Conservation (phyloP, 2,329 filamentous ascomycete genomes). For the Massarina eburnea region DNA sequence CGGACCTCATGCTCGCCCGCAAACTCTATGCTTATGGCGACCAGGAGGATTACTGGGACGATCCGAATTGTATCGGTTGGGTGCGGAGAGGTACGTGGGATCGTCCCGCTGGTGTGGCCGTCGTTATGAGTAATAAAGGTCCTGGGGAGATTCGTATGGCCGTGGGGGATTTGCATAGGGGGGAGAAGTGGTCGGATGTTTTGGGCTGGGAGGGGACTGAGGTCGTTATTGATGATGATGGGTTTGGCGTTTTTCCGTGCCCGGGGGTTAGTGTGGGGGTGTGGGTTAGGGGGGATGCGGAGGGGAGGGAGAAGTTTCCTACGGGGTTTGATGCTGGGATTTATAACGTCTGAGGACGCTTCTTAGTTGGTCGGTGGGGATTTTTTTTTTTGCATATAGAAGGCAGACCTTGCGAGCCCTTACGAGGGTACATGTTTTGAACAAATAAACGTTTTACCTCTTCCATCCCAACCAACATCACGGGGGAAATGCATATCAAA, state of each 20-base stretch:
- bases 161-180: slow-evolving; percentile 60
- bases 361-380: background rate
- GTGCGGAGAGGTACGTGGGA: slow-evolving; percentile 56
- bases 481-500: too few species aligned
- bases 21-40: slow-evolving; percentile 68
- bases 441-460: too few species aligned
- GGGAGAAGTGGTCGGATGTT: slow-evolving; percentile 66
- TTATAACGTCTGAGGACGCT: slow-evolving; percentile 23
- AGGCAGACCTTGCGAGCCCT: too few species aligned
- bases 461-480: too few species aligned
- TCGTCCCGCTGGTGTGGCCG: slow-evolving; percentile 51
- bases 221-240: slow-evolving; percentile 61
- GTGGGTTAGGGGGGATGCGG: slow-evolving; percentile 55
- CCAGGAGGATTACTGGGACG: slow-evolving; percentile 66
- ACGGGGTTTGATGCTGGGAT: slow-evolving; percentile 40
- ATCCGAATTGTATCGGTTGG: slow-evolving; percentile 63
- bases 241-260: slow-evolving; percentile 59
- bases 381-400: background rate
- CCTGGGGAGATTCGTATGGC: slow-evolving; percentile 60
- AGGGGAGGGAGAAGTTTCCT: slow-evolving; percentile 46
- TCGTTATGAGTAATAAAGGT: slow-evolving; percentile 53
- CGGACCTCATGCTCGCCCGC: slow-evolving; percentile 62
- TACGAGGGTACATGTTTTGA: too few species aligned
- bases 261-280: slow-evolving; percentile 57
- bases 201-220: slow-evolving; percentile 57